A percentile compares a stretch with the other conserved stretches of the same genome.
Conservation (phyloP, 2,329 filamentous ascomycete genomes). For the Tolypocladium capitatum region DNA sequence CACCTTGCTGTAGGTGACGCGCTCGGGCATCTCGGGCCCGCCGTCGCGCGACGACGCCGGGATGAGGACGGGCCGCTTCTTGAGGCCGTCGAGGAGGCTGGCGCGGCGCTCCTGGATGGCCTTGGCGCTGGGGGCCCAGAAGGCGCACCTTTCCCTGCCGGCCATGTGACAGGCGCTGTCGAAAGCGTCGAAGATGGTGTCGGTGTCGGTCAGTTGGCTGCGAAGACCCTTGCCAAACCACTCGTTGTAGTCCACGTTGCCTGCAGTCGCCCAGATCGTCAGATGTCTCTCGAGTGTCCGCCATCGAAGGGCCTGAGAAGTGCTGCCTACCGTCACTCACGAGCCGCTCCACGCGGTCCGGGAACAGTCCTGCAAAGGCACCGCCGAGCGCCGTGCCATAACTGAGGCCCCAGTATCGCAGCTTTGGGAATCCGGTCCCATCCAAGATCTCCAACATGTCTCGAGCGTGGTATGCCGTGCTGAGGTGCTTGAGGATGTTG, state of each 20-base stretch:
- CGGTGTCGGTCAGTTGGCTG: conserved; percentile 39
- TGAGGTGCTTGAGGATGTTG: conserved; percentile 25
- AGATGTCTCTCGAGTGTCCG: not conserved
- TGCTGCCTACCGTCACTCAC: conserved; percentile 32
- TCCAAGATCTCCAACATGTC: conserved; percentile 35
- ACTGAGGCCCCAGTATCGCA: conserved; percentile 41
- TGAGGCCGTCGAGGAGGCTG: conserved; percentile 26
- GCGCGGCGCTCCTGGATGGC: conserved; percentile 26
- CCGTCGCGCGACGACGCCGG: conserved; percentile 11
- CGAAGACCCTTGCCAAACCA: conserved; percentile 33
- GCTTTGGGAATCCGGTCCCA: conserved; percentile 25
- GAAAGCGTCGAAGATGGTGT: conserved; percentile 39
- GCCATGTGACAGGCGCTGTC: conserved; percentile 39
- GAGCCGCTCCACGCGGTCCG: conserved; percentile 34
- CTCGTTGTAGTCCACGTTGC: conserved; percentile 40
- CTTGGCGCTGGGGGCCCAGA: conserved; percentile 23
- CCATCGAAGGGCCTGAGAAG: not conserved
- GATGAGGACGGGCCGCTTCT: conserved; percentile 29
- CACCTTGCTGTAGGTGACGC: conserved; percentile 37
- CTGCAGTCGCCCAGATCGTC: conserved; percentile 3
- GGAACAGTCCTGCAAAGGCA: conserved; percentile 38
- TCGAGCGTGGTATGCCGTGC: conserved; percentile 30
- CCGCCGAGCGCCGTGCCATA: conserved; percentile 40
- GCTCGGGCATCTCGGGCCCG: conserved; percentile 28
- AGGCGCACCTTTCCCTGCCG: conserved; percentile 32